phyloP scores from a whole-genome alignment of 2,329 filamentous ascomycete species.

The Phaeophleospora eucalypticola region DNA sequence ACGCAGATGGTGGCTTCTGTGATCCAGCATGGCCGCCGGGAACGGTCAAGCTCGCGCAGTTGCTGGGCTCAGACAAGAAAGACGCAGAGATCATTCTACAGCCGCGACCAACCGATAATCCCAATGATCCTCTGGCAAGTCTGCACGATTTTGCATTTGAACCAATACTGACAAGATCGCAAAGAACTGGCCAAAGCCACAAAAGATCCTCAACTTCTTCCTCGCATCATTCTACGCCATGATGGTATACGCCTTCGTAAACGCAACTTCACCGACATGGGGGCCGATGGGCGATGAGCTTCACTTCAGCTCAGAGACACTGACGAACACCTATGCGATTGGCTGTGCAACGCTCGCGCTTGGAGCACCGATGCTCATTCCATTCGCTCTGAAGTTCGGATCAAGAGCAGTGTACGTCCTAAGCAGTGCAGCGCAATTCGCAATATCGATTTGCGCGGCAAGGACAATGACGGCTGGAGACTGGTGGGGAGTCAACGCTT shows the following conservation, averaged over 20 bases:
- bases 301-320: conserved; percentile 37
- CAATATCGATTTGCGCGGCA: conserved; percentile 48
- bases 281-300: conserved; percentile 41
- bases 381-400: conserved; percentile 50
- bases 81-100: conserved; percentile 33
- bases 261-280: conserved; percentile 44
- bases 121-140: conserved; percentile 37
- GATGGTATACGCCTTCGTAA: conserved; percentile 41
- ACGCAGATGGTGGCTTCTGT: conserved; percentile 22
- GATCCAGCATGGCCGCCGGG: conserved; percentile 28
- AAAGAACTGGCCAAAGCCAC: conserved; percentile 43
- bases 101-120: conserved; percentile 36
- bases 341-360: conserved; percentile 46
- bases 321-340: conserved; percentile 47
- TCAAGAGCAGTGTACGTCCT: conserved; percentile 49
- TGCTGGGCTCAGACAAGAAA: conserved; percentile 17
- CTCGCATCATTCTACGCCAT: conserved; percentile 42
- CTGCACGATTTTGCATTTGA: no score
- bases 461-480: conserved; percentile 41
- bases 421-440: conserved; percentile 47
- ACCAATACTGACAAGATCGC: background rate
- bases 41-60: conserved; percentile 24
- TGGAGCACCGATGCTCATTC: conserved; percentile 48
- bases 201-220: conserved; percentile 42
- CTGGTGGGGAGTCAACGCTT: conserved; percentile 41